Base-by-base conservation (phyloP, 176 grass and related monocot species). In the Dactylis glomerata region DNA sequence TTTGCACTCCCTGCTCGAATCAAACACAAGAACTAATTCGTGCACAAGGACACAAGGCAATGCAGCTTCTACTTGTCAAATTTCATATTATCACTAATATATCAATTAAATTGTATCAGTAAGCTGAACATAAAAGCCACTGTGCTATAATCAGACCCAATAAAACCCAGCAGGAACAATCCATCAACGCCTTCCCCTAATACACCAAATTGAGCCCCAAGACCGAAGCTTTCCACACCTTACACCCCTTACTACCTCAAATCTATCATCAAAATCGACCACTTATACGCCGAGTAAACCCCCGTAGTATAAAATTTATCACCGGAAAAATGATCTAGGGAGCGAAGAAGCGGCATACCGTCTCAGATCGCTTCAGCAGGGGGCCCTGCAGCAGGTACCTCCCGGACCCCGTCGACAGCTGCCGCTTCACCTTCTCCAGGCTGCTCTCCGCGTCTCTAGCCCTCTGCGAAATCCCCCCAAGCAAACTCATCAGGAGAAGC, bases 341-440 rank as follows among this genome's bases (percentile, higher is more conserved):
- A 46, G 9, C 12, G 32, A 50, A 50, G 55, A 84, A 72, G 22
- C 78, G 41, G 5, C 73, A 36, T 87, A 98, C 96, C 86, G 96
- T 99, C 84, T 99, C 96, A 78, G 96, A 99, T 94, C 96, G 93
- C 91, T 99, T 99, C 24, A 96, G 78, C 89, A 99, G 82, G 69
- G 90, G 93, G 1, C 93, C 93, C 71, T 99, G 96, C 75, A 99
- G 91, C 68, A 96, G 77, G 87, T 92, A 99, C 83, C 93, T 90
- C 65, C 93, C 96, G 76, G 96, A 82, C 40, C 91, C 94, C 74
- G 91, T 80, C 52, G 90, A 88, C 14, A 99, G 93, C 88, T 99
- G 89, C 81, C 90, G 90, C 88, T 99, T 99, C 80, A 99, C 92
- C 86, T 96, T 99, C 86, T 99, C 93, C 84, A 99, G 89, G 80